Base-by-base conservation (phyloP, 345 rosid species). In the Limnanthes douglasii region DNA sequence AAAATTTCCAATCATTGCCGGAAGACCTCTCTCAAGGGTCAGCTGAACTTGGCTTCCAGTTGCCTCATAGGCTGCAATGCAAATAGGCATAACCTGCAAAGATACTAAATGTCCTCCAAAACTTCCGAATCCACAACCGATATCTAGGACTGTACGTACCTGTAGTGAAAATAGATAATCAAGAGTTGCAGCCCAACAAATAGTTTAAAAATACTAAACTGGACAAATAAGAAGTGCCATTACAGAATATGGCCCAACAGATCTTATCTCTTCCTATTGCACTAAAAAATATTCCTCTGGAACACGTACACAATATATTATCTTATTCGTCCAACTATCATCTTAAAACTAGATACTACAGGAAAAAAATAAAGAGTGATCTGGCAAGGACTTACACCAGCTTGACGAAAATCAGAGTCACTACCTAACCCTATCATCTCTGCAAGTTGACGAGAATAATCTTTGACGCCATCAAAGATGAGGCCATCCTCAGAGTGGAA, bases 71-170 rank as follows among this genome's bases (percentile, higher is more conserved):
- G 70, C 73, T 1, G 99, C 96, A 21, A 80, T 64, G 59, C 99
- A 85, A 37, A 90, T 51, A 55, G 83, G 50, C 96, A 90, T 81
- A 48, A 90, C 30, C 41, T 78, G 70, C 37, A 85, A 47, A 5
- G 96, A 80, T 37, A 81, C 69, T 44, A 90, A 48, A 69, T 90
- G 94, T 42, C 94, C 85, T 59, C 96, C 96, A 67, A 85, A 85
- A 61, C 94, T 85, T 43, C 96, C 96, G 67, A 80, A 90, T 13
- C 99, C 99, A 23, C 99, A 90, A 43, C 94, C 99, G 34, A 90
- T 81, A 56, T 90, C 99, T 34, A 90, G 60, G 18, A 90, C 78
- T 22, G 60, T 67, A 22, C 38, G 76, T 38, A 90, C 82, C 98
- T 90, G 59, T 27, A 59, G 31, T 34, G 25, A 15, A 22, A 15